Evolutionary conservation across 495 filamentous ascomycete genomes (phyloP).

Genomic region (Extremus antarcticus): DNA sequence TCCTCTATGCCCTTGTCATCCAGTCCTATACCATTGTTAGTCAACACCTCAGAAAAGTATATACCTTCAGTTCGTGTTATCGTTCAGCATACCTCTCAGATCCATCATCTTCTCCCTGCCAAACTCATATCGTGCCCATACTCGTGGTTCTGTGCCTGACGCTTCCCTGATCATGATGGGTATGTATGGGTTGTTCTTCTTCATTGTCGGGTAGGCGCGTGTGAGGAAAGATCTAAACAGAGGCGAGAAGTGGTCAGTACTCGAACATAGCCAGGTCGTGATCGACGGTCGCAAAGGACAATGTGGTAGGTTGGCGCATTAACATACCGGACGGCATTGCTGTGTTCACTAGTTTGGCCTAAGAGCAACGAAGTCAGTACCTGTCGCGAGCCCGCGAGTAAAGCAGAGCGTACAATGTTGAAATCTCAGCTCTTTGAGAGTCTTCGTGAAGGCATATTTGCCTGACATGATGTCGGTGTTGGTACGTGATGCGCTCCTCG

Average conservation of each 20-base stretch:
- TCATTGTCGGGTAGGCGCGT: constrained; percentile 94
- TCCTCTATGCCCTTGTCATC: constrained; percentile 89
- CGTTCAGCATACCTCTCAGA: constrained; percentile 51
- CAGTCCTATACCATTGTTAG: constrained; percentile 46
- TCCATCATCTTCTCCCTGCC: constrained; percentile 81
- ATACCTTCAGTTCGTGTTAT: too few relatives aligned
- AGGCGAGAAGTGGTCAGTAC: too few relatives aligned
- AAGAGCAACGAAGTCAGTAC: constrained; percentile 4
- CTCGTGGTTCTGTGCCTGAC: constrained; percentile 61
- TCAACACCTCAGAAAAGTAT: too few relatives aligned
- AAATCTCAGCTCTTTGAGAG: constrained; percentile 92
- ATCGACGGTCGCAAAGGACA: too few relatives aligned
- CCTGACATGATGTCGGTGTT: constrained; percentile 54
- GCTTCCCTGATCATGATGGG: constrained; percentile 95
- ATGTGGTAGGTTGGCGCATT: neutral
- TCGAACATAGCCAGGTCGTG: constrained; percentile 2
- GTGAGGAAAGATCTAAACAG: constrained; percentile 89
- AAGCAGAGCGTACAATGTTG: constrained; percentile 63
- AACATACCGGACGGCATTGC: neutral
- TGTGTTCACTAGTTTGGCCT: neutral
- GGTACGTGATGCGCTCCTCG: neutral
- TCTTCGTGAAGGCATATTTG: constrained; percentile 82
- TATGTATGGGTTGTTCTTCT: constrained; percentile 92
- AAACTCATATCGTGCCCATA: constrained; percentile 86
- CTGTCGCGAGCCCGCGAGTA: too few relatives aligned